Conservation (phyloP, 2,329 filamentous ascomycete genomes). For the Cadophora gregata region DNA sequence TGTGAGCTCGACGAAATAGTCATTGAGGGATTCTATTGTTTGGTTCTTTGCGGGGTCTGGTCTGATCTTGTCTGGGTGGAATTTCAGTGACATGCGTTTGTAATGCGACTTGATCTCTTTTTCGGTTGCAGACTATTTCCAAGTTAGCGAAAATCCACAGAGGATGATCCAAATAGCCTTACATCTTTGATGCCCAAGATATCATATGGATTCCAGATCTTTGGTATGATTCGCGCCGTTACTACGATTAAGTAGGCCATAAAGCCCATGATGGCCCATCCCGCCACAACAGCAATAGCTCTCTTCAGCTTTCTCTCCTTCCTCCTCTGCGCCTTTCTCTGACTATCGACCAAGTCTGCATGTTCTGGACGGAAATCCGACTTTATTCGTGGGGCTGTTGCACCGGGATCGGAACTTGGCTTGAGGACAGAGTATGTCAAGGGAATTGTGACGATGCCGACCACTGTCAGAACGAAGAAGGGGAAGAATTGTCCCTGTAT, state of each 20-base stretch:
- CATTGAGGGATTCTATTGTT: slow-evolving; percentile 82
- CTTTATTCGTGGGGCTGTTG: slow-evolving; percentile 81
- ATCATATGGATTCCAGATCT: slow-evolving; percentile 97
- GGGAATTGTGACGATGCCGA: slow-evolving; percentile 85
- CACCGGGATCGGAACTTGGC: slow-evolving; percentile 76
- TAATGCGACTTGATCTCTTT: slow-evolving; percentile 93
- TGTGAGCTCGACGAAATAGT: slow-evolving; percentile 90
- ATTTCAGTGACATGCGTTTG: slow-evolving; percentile 82
- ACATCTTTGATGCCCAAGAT: slow-evolving; percentile 87
- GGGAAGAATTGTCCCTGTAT: slow-evolving; percentile 93
- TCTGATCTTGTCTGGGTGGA: slow-evolving; percentile 91
- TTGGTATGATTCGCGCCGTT: slow-evolving; percentile 72
- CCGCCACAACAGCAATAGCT: slow-evolving; percentile 73
- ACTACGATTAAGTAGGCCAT: slow-evolving; percentile 92
- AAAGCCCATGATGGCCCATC: slow-evolving; percentile 83
- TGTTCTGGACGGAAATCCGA: slow-evolving; percentile 82
- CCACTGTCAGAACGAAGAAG: slow-evolving; percentile 94
- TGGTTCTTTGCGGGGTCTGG: slow-evolving; percentile 88
- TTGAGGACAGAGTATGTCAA: slow-evolving; percentile 88
- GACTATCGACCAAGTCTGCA: slow-evolving; percentile 80
- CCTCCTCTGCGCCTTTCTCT: slow-evolving; percentile 86
- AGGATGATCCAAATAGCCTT: slow-evolving; percentile 40
- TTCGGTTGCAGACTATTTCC: slow-evolving; percentile 73
- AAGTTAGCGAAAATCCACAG: slow-evolving; percentile 33
- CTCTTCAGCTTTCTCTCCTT: slow-evolving; percentile 90